These are phyloP conservation scores for Tylopilus sp. DNA, from an alignment of 1,284 basidiomycete species.

Conservation along the genomic window DNA sequence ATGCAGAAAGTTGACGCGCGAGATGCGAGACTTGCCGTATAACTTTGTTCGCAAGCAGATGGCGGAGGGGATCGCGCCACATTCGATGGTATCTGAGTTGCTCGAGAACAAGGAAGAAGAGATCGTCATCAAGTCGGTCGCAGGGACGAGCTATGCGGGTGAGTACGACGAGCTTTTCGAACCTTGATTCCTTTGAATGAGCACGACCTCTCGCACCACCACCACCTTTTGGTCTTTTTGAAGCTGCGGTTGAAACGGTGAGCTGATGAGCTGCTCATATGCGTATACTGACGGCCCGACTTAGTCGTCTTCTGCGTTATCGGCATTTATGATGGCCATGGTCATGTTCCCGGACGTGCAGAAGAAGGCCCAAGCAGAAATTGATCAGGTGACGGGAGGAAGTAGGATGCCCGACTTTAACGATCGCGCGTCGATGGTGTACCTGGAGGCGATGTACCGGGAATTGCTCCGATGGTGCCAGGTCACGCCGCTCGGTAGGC, in stretches of 20 bases:
- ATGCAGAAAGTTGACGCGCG: slow-evolving; percentile 19
- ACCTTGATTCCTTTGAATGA: neutral
- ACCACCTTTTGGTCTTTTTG: too few species aligned
- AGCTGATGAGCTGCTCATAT: neutral
- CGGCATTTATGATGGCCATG: slow-evolving; percentile 28
- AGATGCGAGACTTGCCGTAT: slow-evolving; percentile 26
- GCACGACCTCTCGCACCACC: too few species aligned
- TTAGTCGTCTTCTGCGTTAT: slow-evolving; percentile 22
- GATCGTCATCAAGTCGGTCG: slow-evolving; percentile 25
- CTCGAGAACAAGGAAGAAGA: slow-evolving; percentile 25
- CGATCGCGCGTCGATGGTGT: slow-evolving; percentile 19
- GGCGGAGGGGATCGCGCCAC: slow-evolving; percentile 17
- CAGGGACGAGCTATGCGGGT: slow-evolving; percentile 24
- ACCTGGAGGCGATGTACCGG: slow-evolving; percentile 20
- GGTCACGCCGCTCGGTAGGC: slow-evolving; percentile 18
- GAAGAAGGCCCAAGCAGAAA: slow-evolving; percentile 22
- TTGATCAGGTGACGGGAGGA: slow-evolving; percentile 10
- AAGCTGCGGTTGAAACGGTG: slow-evolving; percentile 19
- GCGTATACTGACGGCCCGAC: neutral
- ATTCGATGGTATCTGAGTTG: slow-evolving; percentile 23
- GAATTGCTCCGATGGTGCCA: slow-evolving; percentile 21
- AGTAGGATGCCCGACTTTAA: slow-evolving; percentile 11
- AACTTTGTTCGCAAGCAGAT: slow-evolving; percentile 24
- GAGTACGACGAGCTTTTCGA: neutral
- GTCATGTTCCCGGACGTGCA: slow-evolving; percentile 25